A percentile compares a stretch with the other conserved stretches of the same genome.
These are phyloP conservation scores for Aspergillus aculeatinus DNA, from an alignment of 2,329 filamentous ascomycete genomes.

Conservation along the genomic window DNA sequence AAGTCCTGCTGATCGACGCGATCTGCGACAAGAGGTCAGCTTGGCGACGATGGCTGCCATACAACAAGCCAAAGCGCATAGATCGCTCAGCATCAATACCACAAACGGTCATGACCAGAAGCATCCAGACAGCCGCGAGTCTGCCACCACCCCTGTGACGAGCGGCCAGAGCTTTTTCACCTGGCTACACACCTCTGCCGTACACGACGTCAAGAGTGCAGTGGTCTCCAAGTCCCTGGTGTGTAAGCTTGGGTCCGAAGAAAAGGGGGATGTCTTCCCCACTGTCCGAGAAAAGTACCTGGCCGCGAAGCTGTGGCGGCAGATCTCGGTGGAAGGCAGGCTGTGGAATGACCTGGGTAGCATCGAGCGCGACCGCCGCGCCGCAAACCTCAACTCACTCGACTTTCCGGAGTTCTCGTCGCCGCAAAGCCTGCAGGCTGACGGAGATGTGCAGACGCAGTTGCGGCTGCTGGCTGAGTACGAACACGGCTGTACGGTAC, in stretches of 20 bases:
- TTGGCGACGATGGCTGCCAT: no score
- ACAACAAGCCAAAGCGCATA: no score
- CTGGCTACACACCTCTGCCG: not conserved
- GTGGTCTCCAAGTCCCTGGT: not conserved
- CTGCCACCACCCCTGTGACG: no score
- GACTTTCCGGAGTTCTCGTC: not conserved
- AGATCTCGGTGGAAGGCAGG: not conserved
- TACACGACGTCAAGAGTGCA: not conserved
- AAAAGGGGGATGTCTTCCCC: slow-evolving; percentile 1
- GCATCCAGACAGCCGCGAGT: no score
- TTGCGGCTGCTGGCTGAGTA: no score
- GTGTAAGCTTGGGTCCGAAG: not conserved
- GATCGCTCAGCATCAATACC: no score
- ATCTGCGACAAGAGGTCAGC: no score
- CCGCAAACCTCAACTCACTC: not conserved
- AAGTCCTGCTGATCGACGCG: no score
- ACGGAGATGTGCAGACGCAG: not conserved
- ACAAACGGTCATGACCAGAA: no score
- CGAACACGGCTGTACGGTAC: no score
- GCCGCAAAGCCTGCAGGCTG: not conserved
- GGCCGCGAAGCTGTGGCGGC: not conserved
- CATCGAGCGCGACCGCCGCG: not conserved
- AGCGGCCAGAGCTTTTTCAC: not conserved
- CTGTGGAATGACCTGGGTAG: not conserved
- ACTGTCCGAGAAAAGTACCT: not conserved